phyloP scores from a whole-genome alignment of 495 filamentous ascomycete species.

The Aspergillus nidulans region DNA sequence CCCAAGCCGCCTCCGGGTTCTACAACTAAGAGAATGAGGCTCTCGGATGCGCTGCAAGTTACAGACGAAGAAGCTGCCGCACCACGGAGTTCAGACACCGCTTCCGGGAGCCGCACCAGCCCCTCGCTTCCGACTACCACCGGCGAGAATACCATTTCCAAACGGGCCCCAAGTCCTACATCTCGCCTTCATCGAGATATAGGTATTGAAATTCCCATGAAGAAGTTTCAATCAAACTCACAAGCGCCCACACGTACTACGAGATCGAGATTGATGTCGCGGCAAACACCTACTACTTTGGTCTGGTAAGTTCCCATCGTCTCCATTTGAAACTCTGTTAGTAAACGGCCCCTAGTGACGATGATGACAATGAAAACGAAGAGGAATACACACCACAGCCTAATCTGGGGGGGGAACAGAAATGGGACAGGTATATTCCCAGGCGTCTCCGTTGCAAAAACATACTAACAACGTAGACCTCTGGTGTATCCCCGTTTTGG shows the following conservation, averaged over 20 bases:
- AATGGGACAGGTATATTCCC: conserved; percentile 23
- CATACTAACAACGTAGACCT: conserved; percentile 37
- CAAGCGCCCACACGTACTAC: conserved; percentile 21
- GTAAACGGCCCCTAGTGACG: conserved; percentile 8
- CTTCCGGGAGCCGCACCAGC: background rate
- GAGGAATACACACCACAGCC: conserved; percentile 6
- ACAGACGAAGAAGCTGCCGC: conserved; percentile 10
- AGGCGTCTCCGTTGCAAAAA: background rate
- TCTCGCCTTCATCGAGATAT: conserved; percentile 2
- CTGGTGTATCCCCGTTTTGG: conserved; percentile 67
- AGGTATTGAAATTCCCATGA: conserved; percentile 30
- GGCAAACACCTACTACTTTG: conserved; percentile 18
- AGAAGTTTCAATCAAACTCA: conserved; percentile 13
- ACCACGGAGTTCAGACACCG: conserved; percentile 1
- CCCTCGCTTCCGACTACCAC: conserved; percentile 1
- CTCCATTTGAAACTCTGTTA: background rate
- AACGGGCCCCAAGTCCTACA: background rate
- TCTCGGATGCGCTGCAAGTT: conserved; percentile 32
- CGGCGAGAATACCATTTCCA: background rate
- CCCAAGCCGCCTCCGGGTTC: background rate
- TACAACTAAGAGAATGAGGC: conserved; percentile 24
- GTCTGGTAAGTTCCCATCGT: conserved; percentile 18
- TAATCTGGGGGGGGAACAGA: conserved; percentile 19
- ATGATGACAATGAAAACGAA: conserved; percentile 2
- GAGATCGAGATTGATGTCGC: conserved; percentile 32